Conservation (phyloP, 371 early-diverging fungal species). For the Syncephalastrum monosporum region DNA sequence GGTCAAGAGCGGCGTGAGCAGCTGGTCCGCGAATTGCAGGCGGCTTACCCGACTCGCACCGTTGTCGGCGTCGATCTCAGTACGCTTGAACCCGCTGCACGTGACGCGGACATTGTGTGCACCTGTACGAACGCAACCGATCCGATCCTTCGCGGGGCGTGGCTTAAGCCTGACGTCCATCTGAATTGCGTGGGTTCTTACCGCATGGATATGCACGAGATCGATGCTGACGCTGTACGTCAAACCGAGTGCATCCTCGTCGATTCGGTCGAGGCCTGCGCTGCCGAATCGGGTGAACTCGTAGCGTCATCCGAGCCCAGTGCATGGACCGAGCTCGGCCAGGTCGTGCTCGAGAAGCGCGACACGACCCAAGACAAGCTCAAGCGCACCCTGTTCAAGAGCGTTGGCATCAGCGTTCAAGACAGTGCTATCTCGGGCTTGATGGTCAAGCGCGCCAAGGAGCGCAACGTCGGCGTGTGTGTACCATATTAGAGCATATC, state of each 20-base stretch:
- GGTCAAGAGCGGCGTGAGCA: conserved; percentile 39
- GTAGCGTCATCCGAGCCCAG: conserved; percentile 43
- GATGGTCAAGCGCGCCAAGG: conserved; percentile 48
- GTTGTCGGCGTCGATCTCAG: conserved; percentile 30
- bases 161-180: conserved; percentile 54
- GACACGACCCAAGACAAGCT: conserved; percentile 11
- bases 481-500: conserved; percentile 34
- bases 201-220: conserved; percentile 59
- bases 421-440: conserved; percentile 60
- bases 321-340: conserved; percentile 48
- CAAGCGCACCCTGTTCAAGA: conserved; percentile 55
- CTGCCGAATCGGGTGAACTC: conserved; percentile 58
- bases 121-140: conserved; percentile 57
- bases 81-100: conserved; percentile 36
- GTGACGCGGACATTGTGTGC: conserved; percentile 56
- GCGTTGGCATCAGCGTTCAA: conserved; percentile 64
- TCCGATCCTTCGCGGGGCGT: conserved; percentile 51
- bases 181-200: conserved; percentile 64
- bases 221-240: conserved; percentile 48
- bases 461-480: conserved; percentile 32
- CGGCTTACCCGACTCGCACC: conserved; percentile 24
- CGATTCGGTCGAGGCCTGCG: conserved; percentile 52
- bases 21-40: conserved; percentile 33
- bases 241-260: conserved; percentile 43
- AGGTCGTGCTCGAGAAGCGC: conserved; percentile 23